phyloP scores from a whole-genome alignment of 495 filamentous ascomycete species.

The Umbilicaria muhlenbergii region DNA sequence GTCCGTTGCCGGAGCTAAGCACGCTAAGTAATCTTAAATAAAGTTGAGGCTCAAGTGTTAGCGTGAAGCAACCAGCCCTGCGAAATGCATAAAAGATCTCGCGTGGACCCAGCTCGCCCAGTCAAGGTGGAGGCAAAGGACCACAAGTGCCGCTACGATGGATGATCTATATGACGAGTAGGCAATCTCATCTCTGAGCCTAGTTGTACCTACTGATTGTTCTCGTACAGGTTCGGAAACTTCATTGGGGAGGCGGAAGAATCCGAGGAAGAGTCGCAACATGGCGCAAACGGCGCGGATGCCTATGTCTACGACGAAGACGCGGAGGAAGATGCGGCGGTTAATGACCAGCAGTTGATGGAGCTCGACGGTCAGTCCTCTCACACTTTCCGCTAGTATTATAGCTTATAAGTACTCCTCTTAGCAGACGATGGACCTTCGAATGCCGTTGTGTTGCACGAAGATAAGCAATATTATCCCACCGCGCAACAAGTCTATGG shows the following conservation, averaged over 20 bases:
- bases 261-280: constrained; percentile 71
- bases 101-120: too few species aligned
- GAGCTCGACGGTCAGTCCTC: constrained; percentile 60
- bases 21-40: too few species aligned
- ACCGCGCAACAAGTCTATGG: constrained; percentile 93
- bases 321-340: constrained; percentile 33
- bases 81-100: too few species aligned
- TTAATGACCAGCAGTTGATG: constrained; percentile 73
- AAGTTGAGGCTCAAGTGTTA: too few species aligned
- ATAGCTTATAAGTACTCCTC: constrained; percentile 7
- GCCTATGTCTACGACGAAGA: constrained; percentile 71
- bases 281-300: constrained; percentile 50
- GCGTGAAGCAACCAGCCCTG: too few species aligned
- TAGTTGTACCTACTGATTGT: constrained; percentile 3
- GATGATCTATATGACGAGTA: constrained; percentile 81
- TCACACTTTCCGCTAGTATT: background rate
- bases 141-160: constrained; percentile 30
- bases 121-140: too few species aligned
- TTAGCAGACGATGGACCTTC: constrained; percentile 65
- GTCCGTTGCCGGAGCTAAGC: too few species aligned
- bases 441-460: constrained; percentile 90
- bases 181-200: constrained; percentile 5
- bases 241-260: constrained; percentile 86
- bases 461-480: constrained; percentile 99
- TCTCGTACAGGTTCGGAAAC: constrained; percentile 65